Evolutionary conservation across 225 moss, liverwort and hornwort genomes (phyloP), one percentile per base, ranked within the genome.

Genomic region (Polytrichum commune): DNA sequence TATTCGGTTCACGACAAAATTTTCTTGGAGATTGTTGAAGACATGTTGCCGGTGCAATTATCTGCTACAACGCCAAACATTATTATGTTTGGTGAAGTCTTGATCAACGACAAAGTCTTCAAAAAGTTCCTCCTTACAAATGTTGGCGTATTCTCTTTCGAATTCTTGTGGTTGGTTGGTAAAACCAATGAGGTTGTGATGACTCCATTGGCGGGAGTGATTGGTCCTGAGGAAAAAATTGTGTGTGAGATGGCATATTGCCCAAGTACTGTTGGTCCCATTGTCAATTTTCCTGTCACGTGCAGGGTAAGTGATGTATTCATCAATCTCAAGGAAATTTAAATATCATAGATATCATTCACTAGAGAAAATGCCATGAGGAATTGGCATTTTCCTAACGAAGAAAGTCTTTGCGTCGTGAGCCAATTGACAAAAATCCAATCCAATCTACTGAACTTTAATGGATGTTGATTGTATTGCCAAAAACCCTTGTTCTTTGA

Each of bases 81-180:
- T 8, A 79, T 97, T 22, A 76, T 89, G 64, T 87, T 93, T 77
- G 86, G 88, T 71, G 83, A 92, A 46, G 78, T 93, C 29, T 76
- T 89, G 4, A 77, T 97, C 28, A 96, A 93, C 38, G 90, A 91
- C 27, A 96, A 55, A 27, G 75, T 96, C 19, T 92, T 85, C 55
- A 92, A 82, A 7, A 88, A 84, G 65, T 92, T 97, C 18, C 82
- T 88, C 27, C 71, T 96, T 25, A 89, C 83, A 67, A 96, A 96
- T 24, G 81, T 58, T 0, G 90, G 96, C 7, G 46, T 84, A 28
- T 81, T 84, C 72, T 70, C 89, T 24, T 91, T 89, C 80, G 90
- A 93, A 6, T 96, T 92, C 73, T 66, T 93, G 25, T 96, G 96
- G 96, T 78, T 89, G 84, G 74, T 90, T 57, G 85, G 83, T 7